Evolutionary conservation across 306 rosid genomes (phyloP), one percentile per base, ranked within the genome.

Genomic region (Notholithocarpus densiflorus): DNA sequence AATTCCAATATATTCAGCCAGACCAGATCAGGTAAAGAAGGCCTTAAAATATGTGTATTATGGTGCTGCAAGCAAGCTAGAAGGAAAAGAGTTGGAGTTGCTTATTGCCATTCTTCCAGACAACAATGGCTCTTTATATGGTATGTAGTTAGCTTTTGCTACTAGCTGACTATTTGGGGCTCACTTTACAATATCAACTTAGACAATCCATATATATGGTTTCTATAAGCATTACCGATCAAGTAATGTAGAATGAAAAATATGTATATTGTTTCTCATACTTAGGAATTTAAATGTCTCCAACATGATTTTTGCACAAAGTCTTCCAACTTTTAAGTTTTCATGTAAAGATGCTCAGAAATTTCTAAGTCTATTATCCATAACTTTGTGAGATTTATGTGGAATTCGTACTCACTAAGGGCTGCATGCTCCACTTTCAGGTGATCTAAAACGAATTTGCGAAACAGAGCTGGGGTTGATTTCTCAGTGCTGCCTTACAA

Each of bases 401-500:
- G 21, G 5, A 45, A 64, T 74, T 64, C 19, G 23, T 60, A 53
- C 57, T 68, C 56, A 45, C 68, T 85, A 32, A 78, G 75, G 27
- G 76, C 21, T 70, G 62, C 74, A 34, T 62, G 18, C 52, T 79
- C 54, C 68, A 76, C 43, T 32, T 79, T 56, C 83, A 86, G 94
- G 94, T 75, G 90, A 90, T 83, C 88, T 90, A 71, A 90, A 90
- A 83, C 84, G 94, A 81, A 88, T 90, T 55, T 90, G 94, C 11
- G 92, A 88, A 79, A 90, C 94, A 54, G 94, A 88, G 78, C 82
- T 90, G 48, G 94, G 92, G 55, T 61, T 90, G 80, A 89, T 88
- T 57, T 88, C 94, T 77, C 94, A 90, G 77, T 90, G 94, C 79
- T 90, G 94, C 70, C 88, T 90, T 61, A 83, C 94, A 72, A 88